Percentiles rank a stretch among this genome's conserved stretches.
Evolutionary conservation across 2,329 filamentous ascomycete genomes (phyloP).

Genomic region (Talaromyces sp.): DNA sequence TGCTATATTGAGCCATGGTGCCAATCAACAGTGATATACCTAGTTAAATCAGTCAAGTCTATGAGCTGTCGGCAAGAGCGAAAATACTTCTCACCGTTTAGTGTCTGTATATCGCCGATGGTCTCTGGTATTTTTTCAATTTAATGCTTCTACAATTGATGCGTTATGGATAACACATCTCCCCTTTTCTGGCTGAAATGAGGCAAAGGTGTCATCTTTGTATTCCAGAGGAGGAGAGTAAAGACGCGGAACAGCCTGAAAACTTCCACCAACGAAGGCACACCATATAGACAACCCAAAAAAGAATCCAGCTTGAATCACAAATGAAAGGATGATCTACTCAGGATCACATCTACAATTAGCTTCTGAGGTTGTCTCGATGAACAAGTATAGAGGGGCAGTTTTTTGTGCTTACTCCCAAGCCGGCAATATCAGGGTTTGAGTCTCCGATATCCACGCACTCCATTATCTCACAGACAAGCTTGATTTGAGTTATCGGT

Average conservation of each 20-base stretch:
- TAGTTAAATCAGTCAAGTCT: background rate
- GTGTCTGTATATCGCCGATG: conserved; percentile 8
- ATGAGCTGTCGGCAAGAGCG: background rate
- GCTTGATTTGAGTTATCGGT: background rate
- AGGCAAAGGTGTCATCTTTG: background rate
- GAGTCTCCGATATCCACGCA: background rate
- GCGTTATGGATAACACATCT: background rate
- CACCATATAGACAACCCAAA: conserved; percentile 5
- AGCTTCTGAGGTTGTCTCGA: background rate
- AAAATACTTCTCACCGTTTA: conserved; percentile 2
- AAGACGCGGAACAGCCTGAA: background rate
- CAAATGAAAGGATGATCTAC: conserved; percentile 9
- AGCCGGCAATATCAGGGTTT: conserved; percentile 9
- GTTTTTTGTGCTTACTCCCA: background rate
- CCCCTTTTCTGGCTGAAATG: background rate
- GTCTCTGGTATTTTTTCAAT: background rate
- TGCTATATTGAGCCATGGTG: background rate
- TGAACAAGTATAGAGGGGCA: background rate
- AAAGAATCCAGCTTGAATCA: conserved; percentile 1
- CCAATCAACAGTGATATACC: conserved; percentile 10
- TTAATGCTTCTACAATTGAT: background rate
- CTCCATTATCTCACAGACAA: background rate
- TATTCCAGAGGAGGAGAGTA: background rate
- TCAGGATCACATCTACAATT: background rate
- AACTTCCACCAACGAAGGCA: background rate